Percentiles rank a stretch among this genome's conserved stretches.
phyloP scores from a whole-genome alignment of 2,329 filamentous ascomycete species.

The Mariannaea sp. region DNA sequence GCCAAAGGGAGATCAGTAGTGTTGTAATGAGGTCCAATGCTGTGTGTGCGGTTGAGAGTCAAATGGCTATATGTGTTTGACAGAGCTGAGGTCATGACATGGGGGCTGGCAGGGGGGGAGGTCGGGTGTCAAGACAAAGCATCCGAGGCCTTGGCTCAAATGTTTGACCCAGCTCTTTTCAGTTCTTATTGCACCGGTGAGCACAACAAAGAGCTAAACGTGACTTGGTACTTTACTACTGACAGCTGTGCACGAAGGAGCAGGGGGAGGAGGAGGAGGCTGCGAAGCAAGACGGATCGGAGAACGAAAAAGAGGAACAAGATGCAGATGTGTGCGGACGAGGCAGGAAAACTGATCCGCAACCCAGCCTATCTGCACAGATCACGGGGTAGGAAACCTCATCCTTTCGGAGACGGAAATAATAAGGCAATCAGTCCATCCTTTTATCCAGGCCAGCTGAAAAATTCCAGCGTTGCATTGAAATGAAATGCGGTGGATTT shows the following conservation, averaged over 20 bases:
- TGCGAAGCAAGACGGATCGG: not conserved
- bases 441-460: constrained; percentile 7
- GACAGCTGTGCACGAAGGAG: no score
- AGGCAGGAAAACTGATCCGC: not conserved
- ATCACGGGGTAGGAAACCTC: not conserved
- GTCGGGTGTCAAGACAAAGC: not conserved
- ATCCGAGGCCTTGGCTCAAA: not conserved
- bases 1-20: not conserved
- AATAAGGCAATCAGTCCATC: constrained; percentile 16
- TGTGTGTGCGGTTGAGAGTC: not conserved
- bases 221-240: no score
- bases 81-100: not conserved
- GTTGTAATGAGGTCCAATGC: not conserved
- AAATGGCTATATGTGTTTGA: not conserved
- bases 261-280: not conserved
- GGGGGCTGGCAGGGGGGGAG: no score
- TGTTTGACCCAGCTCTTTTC: not conserved
- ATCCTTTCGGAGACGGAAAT: not conserved
- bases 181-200: not conserved
- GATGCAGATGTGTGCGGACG: constrained; percentile 3
- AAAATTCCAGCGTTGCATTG: constrained; percentile 19
- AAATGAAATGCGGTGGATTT: constrained; percentile 16
- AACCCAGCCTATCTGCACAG: not conserved
- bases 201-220: no score
- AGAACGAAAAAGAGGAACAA: not conserved